Evolutionary conservation across 2,329 filamentous ascomycete species (phyloP), one percentile per base, ranked within the genome.

Genomic region (Zalaria sp.): DNA sequence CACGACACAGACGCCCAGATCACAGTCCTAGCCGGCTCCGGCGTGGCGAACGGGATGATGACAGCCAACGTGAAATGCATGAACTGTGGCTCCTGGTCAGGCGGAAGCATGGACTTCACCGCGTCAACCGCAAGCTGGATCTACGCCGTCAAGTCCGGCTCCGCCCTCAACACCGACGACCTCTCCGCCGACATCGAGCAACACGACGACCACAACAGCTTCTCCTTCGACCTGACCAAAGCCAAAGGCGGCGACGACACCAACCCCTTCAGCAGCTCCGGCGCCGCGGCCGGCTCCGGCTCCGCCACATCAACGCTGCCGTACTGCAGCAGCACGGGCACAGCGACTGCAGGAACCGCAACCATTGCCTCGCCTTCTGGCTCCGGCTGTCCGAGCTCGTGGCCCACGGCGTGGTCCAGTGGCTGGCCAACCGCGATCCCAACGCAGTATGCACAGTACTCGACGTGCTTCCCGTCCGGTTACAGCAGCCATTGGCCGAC

Each of bases 11-110:
- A 55, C 26, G 60, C 68, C 1, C 48, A 69, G 41, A 58, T 72
- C 11, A 65, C 63, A 8, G 49, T 77, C 3, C 60, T 77, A 0
- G 69, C 65, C 35, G 73, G 73, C 3, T 69, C 68, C 3, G 71
- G 73, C 2, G 68, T 77, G 4, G 53, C 57, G 4, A 61, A 70
- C 49, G 67, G 67, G 18, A 59, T 63, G 11, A 73, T 77, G 68
- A 65, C 63, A 25, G 73, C 72, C 10, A 77, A 77, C 50, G 60
- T 78, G 25, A 65, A 58, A 48, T 77, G 73, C 65, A 58, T 46
- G 25, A 73, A 67, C 45, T 77, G 73, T 51, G 53, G 66, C 31
- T 64, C 55, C 42, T 76, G 72, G 72, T 57, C 55, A 28, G 70
- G 69, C 4, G 71, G 72, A 3, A 60, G 54, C 27, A 71, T 73